Base-by-base conservation (phyloP, 805 yeast genomes). In the Sugiyamaella marilandica region DNA sequence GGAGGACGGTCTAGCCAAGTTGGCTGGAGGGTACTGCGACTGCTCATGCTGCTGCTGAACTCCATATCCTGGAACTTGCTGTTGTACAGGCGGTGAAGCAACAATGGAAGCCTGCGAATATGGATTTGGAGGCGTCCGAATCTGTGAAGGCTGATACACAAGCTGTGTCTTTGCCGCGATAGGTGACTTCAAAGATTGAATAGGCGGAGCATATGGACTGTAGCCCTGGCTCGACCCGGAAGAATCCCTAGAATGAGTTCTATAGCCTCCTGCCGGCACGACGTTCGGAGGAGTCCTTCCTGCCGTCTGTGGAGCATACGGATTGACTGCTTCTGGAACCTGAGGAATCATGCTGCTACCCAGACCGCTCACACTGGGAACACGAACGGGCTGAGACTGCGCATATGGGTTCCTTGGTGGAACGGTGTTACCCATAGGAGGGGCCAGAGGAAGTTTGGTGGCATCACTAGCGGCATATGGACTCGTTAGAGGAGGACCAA, bases 361-460 rank as follows among this genome's bases (percentile, higher is more conserved):
- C 4, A 16, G 18, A 24, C 43, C 19, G 5, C 43, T 24, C 3
- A 39, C 43, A 39, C 43, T 39, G 16, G 24, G 24, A 5, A 21
- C 13, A 4, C 43, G 14, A 10, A 9, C 21, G 3, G 43, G 43
- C 18, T 16, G 18, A 4, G 43, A 16, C 21, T 39, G 61, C 3
- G 59, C 59, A 47, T 54, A 55, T 11, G 58, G 62, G 45, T 47
- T 60, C 26, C 19, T 50, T 18, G 56, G 58, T 19, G 43, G 59
- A 52, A 41, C 57, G 49, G 16, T 32, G 34, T 14, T 9, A 13
- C n/a, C 37, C 4, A 5, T 10, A 10, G 43, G 11, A 16, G 24
- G 14, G 2, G 21, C 43, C 13, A 24, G 21, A 10, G 43, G 43
- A 19, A 4, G 5, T 19, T 10, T 47, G 56, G n/a, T 47, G 10